Evolutionary conservation across 495 filamentous ascomycete species (phyloP), one percentile per base, ranked within the genome.

Genomic region (Penicillium salamii): DNA sequence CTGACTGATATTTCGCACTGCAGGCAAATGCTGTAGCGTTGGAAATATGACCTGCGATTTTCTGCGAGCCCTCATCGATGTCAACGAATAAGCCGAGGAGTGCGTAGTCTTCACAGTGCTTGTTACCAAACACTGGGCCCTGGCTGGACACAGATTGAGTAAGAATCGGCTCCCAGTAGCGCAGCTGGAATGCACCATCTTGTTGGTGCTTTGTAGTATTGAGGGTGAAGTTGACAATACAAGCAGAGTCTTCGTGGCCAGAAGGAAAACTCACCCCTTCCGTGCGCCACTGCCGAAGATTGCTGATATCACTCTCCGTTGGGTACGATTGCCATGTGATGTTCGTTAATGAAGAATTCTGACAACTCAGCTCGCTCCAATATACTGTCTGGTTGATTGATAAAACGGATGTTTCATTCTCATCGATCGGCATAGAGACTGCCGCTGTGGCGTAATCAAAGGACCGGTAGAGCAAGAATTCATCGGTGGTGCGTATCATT

Each of bases 281-380:
- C 13, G 15, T 11, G 43, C 17, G 38, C 47, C 43, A 19, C 17
- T 21, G 14, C 33, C 26, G 19, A 38, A 43, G 28, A 18, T 19
- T 21, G 18, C 14, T 9, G 6, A 8, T 21, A 11, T 32, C 29
- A 39, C 3, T 3, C 6, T 11, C 13, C 36, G 2, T 23, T 39
- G 13, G 15, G 18, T 19, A 19, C 9, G 3, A 1, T 36, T 37
- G 24, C 8, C 1, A 23, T 37, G 11, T 14, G 12, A 51, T 17
- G 1, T 38, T 15, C 3, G 5, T 14, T 3, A 54, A 21, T 7
- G 31, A 13, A 2, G 18, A 8, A 13, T 53, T 23, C 14, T 21
- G 23, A 13, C 63, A 66, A 1, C 9, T 50, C n/a, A 57, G 11
- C 11, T 63, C 46, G 2, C 60, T 28, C 63, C 63, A 66, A 21